Percentiles rank a stretch among this genome's conserved stretches.
phyloP scores from a whole-genome alignment of 2,329 filamentous ascomycete genomes.

The Fusarium sp. region DNA sequence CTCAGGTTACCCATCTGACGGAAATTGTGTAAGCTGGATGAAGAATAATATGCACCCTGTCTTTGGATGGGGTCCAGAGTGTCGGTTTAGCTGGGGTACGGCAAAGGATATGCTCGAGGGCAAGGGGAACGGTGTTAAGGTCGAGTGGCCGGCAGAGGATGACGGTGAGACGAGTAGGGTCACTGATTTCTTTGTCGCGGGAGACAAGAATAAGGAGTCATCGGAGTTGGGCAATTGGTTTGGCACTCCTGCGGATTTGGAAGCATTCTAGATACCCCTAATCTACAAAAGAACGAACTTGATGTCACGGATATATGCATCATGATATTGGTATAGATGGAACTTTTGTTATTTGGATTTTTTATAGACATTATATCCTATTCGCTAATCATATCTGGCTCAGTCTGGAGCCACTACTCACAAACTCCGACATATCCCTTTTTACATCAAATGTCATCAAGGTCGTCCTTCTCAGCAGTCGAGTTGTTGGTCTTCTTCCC shows the following conservation, averaged over 20 bases:
- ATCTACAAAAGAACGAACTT: constrained; percentile 3
- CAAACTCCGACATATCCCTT: constrained; percentile 35
- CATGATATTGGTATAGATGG: constrained; percentile 8
- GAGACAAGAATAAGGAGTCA: constrained; percentile 57
- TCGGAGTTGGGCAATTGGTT: constrained; percentile 86
- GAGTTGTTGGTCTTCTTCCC: constrained; percentile 62
- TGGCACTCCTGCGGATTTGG: constrained; percentile 75
- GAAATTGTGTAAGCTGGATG: constrained; percentile 83
- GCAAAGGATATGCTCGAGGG: constrained; percentile 91
- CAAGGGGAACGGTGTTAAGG: constrained; percentile 74
- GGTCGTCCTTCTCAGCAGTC: constrained; percentile 56
- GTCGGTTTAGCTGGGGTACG: constrained; percentile 95
- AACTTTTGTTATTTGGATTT: constrained; percentile 11
- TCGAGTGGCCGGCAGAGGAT: constrained; percentile 86
- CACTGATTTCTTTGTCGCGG: constrained; percentile 78
- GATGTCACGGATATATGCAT: neutral
- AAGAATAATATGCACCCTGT: constrained; percentile 88
- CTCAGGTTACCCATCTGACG: constrained; percentile 93
- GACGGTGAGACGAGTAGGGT: constrained; percentile 76
- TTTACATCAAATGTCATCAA: constrained; percentile 71
- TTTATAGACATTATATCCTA: constrained; percentile 50
- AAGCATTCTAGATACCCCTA: constrained; percentile 70
- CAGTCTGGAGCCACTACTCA: constrained; percentile 26
- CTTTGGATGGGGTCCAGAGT: constrained; percentile 95
- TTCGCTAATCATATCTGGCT: constrained; percentile 41